Percentiles rank a stretch among this genome's conserved stretches.
Evolutionary conservation across 257 asterid genomes (phyloP).

Genomic region (Sherardia arvensis): DNA sequence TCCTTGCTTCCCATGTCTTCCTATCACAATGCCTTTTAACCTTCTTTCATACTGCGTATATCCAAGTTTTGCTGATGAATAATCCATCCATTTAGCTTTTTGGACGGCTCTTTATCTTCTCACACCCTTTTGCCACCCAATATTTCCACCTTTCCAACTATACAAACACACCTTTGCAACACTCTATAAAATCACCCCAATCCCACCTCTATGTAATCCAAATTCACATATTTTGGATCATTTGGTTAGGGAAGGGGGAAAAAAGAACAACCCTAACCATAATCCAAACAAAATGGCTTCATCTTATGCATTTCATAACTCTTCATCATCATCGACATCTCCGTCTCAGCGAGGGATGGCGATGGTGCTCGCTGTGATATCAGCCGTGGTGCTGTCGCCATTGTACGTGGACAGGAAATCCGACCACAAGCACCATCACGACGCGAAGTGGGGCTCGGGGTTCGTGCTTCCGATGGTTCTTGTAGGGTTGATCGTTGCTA

Average conservation of each 20-base stretch:
- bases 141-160: conserved; percentile 34
- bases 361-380: conserved; percentile 47
- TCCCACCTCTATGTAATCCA: neutral
- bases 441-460: conserved; percentile 54
- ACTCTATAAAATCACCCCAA: conserved; percentile 23
- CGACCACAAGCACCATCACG: conserved; percentile 20
- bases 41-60: conserved; percentile 1
- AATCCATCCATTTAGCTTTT: conserved; percentile 29
- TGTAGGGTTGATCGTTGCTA: conserved; percentile 56
- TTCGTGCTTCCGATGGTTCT: conserved; percentile 54
- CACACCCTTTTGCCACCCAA: conserved; percentile 27
- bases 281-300: conserved; percentile 27
- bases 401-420: conserved; percentile 33
- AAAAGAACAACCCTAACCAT: conserved; percentile 19
- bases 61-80: conserved; percentile 8
- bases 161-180: conserved; percentile 27
- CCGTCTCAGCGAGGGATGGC: conserved; percentile 66
- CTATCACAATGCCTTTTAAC: conserved; percentile 15
- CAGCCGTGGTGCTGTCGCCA: conserved; percentile 63
- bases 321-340: neutral
- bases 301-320: conserved; percentile 13
- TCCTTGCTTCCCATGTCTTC: conserved; percentile 28
- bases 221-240: neutral
- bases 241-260: conserved; percentile 18
- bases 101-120: conserved; percentile 49